Percentiles rank a stretch among this genome's conserved stretches.
phyloP scores from a whole-genome alignment of 306 rosid species.

The Cicer judaicum region DNA sequence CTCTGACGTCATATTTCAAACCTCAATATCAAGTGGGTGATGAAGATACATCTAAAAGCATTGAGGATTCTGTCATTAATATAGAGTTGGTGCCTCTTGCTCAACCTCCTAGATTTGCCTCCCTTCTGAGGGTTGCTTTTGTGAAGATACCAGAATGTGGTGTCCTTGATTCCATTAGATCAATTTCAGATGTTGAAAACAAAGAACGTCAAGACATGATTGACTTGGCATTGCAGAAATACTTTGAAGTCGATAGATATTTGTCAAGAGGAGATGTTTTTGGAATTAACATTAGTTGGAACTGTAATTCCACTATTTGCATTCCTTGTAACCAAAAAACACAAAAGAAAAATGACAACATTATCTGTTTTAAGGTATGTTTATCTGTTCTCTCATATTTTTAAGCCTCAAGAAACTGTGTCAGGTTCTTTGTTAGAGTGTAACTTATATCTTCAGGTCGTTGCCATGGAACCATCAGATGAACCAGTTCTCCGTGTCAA shows the following conservation, averaged over 20 bases:
- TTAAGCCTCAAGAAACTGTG: slow-evolving; percentile 15
- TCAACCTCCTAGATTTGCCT: slow-evolving; percentile 68
- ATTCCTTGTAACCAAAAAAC: slow-evolving; percentile 67
- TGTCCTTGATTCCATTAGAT: slow-evolving; percentile 69
- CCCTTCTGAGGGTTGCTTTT: slow-evolving; percentile 82
- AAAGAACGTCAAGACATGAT: slow-evolving; percentile 83
- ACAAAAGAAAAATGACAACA: slow-evolving; percentile 47
- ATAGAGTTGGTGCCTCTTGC: slow-evolving; percentile 59
- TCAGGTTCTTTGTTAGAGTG: slow-evolving; percentile 42
- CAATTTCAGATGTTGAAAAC: slow-evolving; percentile 63
- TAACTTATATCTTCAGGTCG: slow-evolving; percentile 64
- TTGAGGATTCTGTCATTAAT: slow-evolving; percentile 49
- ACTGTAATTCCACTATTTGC: slow-evolving; percentile 73
- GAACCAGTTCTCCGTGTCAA: slow-evolving; percentile 70
- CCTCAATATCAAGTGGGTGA: slow-evolving; percentile 51
- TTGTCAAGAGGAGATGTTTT: slow-evolving; percentile 81
- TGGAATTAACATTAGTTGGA: slow-evolving; percentile 67
- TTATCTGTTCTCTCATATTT: slow-evolving; percentile 20
- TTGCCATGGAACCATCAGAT: slow-evolving; percentile 92
- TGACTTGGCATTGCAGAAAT: slow-evolving; percentile 72
- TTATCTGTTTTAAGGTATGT: slow-evolving; percentile 82
- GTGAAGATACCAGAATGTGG: slow-evolving; percentile 87
- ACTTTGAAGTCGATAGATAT: slow-evolving; percentile 84
- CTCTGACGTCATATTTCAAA: slow-evolving; percentile 65
- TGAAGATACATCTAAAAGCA: slow-evolving; percentile 38